Percentiles rank a stretch among this genome's conserved stretches.
Conservation (phyloP, 345 rosid species). For the Aurinia saxatilis region DNA sequence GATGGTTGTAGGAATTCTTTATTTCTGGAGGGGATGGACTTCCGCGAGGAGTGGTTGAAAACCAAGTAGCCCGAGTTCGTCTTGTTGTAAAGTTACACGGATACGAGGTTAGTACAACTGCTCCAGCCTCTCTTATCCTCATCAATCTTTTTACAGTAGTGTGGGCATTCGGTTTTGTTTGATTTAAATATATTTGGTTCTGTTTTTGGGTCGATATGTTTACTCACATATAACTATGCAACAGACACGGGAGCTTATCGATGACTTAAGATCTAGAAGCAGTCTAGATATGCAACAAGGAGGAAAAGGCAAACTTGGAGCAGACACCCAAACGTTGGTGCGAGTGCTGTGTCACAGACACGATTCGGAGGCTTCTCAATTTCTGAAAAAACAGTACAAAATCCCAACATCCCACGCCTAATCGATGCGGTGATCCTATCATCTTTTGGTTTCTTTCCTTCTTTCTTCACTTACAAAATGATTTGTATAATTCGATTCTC, state of each 20-base stretch:
- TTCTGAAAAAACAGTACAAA: conserved; percentile 89
- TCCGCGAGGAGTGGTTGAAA: conserved; percentile 95
- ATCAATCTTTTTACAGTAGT: neutral
- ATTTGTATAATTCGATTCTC: conserved; percentile 12
- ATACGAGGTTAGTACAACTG: conserved; percentile 56
- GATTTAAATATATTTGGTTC: too few species aligned
- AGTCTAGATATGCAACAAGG: conserved; percentile 51
- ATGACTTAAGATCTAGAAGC: conserved; percentile 66
- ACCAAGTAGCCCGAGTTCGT: conserved; percentile 82
- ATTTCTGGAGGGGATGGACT: conserved; percentile 97
- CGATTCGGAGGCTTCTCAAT: conserved; percentile 84
- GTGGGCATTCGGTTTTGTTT: neutral
- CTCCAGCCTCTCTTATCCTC: neutral
- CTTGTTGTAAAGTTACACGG: conserved; percentile 69
- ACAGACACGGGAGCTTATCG: conserved; percentile 83
- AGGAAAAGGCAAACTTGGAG: conserved; percentile 64
- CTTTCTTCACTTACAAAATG: neutral
- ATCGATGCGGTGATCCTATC: neutral
- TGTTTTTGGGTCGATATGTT: neutral
- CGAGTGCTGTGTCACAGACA: conserved; percentile 84
- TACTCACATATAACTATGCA: neutral
- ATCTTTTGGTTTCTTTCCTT: neutral
- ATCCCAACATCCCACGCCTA: conserved; percentile 61
- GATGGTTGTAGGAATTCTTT: conserved; percentile 69
- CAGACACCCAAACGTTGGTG: conserved; percentile 64